Base-by-base conservation (phyloP, 805 yeast species). In the Metahyphopichia silvanorum region DNA sequence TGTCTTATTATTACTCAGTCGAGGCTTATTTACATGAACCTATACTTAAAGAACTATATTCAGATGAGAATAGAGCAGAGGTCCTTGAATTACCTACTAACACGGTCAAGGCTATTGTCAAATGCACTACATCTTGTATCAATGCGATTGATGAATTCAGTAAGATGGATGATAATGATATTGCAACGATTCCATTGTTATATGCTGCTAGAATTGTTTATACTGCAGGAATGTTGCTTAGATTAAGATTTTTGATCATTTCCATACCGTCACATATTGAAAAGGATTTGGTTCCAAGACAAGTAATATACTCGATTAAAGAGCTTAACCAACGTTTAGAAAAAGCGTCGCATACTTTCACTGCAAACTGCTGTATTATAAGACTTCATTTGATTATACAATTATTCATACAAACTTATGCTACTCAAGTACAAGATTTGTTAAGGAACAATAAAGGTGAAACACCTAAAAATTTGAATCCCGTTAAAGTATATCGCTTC, bases 11-110 rank as follows among this genome's bases (percentile, higher is more conserved):
- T 46, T 76, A 72, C 46, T 74, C 85, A 1, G 79, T 79, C 16
- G 82, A 79, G 47, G 86, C 86, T 0, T 79, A 76, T 49, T 54
- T 81, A 11, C 75, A 77, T 46, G 86, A 81, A 49, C 84, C 83
- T 35, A 54, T 59, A 24, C 49, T 61, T 32, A 53, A 50, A 10
- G 43, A 45, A 21, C 44, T 55, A 5, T 47, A 40, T 4, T 31
- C 31, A 10, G 31, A 25, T 10, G 48, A 43, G 9, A 30, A 32
- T 1, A 21, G 21, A 21, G 47, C 43, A 7, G 35, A 30, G 13
- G 31, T 43, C 15, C 8, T 24, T 11, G 51, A 43, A 21, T 40
- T 56, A 16, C 45, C 47, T 10, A 43, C 44, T 4, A 37, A 55
- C 14, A 55, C 77, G 1, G 55, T 69, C 6, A 61, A 54, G 9